Percentiles rank a stretch among this genome's conserved stretches.
Conservation (phyloP, 2,329 filamentous ascomycete species). For the Sclerotinia sclerotiorum region DNA sequence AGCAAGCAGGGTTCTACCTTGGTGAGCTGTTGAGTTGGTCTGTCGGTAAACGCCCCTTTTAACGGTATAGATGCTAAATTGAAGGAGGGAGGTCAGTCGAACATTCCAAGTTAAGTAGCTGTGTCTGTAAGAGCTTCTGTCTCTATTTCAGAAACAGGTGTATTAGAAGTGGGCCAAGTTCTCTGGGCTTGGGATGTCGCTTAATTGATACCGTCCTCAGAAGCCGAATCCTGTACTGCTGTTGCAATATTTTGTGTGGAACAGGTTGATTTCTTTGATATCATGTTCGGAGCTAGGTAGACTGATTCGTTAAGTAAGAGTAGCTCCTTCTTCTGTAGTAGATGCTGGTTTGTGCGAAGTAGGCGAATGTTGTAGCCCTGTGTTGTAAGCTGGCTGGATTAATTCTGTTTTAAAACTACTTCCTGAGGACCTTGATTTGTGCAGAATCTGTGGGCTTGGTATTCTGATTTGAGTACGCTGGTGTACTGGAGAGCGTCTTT, state of each 20-base stretch:
- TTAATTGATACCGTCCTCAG: neutral
- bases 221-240: neutral
- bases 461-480: too few relatives aligned
- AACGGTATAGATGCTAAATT: neutral
- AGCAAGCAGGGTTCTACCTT: neutral
- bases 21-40: neutral
- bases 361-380: neutral
- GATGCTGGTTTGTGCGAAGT: neutral
- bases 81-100: neutral
- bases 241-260: neutral
- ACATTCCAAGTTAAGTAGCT: too few relatives aligned
- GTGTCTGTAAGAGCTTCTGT: too few relatives aligned
- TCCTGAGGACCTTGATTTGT: neutral
- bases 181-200: neutral
- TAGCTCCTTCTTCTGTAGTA: accelerated
- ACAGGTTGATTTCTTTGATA: neutral
- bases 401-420: neutral
- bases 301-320: too few relatives aligned
- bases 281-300: too few relatives aligned
- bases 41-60: neutral
- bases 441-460: neutral
- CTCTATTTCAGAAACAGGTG: too few relatives aligned
- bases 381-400: neutral
- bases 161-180: neutral
- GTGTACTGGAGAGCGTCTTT: neutral